These are phyloP conservation scores for Niveomyces coronatus DNA, from an alignment of 2,329 filamentous ascomycete species.

Conservation along the genomic window DNA sequence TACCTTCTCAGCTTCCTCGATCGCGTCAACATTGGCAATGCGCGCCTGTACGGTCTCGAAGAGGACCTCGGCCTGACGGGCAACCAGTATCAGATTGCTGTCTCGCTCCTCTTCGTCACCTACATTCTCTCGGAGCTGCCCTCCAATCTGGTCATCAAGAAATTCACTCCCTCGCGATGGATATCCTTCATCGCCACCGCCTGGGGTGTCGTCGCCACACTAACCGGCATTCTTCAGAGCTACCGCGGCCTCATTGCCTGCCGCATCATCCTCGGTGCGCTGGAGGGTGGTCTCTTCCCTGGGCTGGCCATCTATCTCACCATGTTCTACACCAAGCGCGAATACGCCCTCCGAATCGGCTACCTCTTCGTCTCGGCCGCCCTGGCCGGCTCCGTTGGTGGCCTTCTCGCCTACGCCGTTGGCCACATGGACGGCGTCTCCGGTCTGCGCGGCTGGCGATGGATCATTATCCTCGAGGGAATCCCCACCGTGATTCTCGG, in stretches of 20 bases:
- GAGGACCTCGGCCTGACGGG: slow-evolving; percentile 35
- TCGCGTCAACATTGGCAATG: slow-evolving; percentile 53
- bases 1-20: slow-evolving; percentile 16
- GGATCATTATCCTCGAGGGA: no score
- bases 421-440: no score
- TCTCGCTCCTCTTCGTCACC: slow-evolving; percentile 47
- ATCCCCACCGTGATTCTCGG: no score
- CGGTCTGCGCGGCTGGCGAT: no score
- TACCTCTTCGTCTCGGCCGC: slow-evolving; percentile 45
- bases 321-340: slow-evolving; percentile 45
- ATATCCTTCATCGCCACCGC: slow-evolving; percentile 42
- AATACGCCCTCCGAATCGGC: slow-evolving; percentile 43
- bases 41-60: slow-evolving; percentile 42
- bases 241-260: slow-evolving; percentile 36
- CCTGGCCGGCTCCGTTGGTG: slow-evolving; percentile 48
- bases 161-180: slow-evolving; percentile 39
- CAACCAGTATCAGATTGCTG: slow-evolving; percentile 44
- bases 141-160: slow-evolving; percentile 44
- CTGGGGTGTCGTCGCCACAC: slow-evolving; percentile 45
- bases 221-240: slow-evolving; percentile 39
- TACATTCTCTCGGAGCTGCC: slow-evolving; percentile 47
- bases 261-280: slow-evolving; percentile 41
- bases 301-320: slow-evolving; percentile 46
- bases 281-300: slow-evolving; percentile 48
- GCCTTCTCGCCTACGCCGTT: slow-evolving; percentile 50